Evolutionary conservation across 1,284 basidiomycete species (phyloP).

Genomic region (Trichosporon inkin): DNA sequence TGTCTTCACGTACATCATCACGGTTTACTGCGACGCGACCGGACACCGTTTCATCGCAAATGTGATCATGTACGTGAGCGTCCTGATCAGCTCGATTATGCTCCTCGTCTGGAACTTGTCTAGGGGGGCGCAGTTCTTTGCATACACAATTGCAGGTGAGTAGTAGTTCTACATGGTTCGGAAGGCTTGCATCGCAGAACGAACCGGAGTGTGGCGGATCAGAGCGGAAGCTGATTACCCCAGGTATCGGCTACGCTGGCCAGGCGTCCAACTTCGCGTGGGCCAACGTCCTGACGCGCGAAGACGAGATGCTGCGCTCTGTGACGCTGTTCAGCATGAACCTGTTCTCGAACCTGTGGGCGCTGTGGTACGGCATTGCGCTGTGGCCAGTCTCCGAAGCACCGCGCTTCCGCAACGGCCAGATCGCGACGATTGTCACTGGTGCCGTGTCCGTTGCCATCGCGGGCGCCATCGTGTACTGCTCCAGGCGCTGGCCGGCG

Average conservation of each 20-base stretch:
- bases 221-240: neutral
- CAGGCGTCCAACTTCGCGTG: constrained; percentile 47
- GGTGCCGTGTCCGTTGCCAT: constrained; percentile 27
- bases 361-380: constrained; percentile 41
- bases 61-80: constrained; percentile 36
- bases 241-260: constrained; percentile 39
- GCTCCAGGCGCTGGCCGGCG: constrained; percentile 26
- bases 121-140: constrained; percentile 35
- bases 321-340: constrained; percentile 43
- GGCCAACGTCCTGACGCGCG: constrained; percentile 41
- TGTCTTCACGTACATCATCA: constrained; percentile 37
- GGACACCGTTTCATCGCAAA: constrained; percentile 44
- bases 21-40: constrained; percentile 35
- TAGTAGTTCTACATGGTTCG: neutral
- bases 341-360: constrained; percentile 28
- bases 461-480: constrained; percentile 34
- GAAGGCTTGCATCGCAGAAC: neutral
- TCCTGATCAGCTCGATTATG: constrained; percentile 35
- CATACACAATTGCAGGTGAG: constrained; percentile 34
- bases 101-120: constrained; percentile 37
- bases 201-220: neutral
- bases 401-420: constrained; percentile 40
- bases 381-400: constrained; percentile 38
- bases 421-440: constrained; percentile 41
- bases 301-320: constrained; percentile 42